A percentile compares a stretch with the other conserved stretches of the same genome.
phyloP scores from a whole-genome alignment of 2,329 filamentous ascomycete genomes.

The Aspergillus spinulosporus region DNA sequence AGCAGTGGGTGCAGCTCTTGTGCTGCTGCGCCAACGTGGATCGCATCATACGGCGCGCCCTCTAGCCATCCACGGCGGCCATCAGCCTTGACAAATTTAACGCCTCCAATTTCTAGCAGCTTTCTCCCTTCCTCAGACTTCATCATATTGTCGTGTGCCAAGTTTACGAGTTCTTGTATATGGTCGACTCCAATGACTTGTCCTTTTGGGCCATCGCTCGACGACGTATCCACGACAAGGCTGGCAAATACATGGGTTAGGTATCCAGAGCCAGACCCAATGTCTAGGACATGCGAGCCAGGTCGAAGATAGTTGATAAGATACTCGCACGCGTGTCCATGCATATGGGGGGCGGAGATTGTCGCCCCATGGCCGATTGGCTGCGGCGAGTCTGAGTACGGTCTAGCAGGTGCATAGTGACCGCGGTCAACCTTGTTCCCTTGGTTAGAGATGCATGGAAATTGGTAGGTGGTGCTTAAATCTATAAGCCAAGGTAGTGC shows the following conservation, averaged over 20 bases:
- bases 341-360: slow-evolving; percentile 74
- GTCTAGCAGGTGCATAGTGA: slow-evolving; percentile 69
- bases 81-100: slow-evolving; percentile 74
- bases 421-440: slow-evolving; percentile 73
- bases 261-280: slow-evolving; percentile 77
- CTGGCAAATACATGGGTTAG: slow-evolving; percentile 85
- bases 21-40: slow-evolving; percentile 91
- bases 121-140: slow-evolving; percentile 60
- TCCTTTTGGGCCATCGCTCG: slow-evolving; percentile 37
- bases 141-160: slow-evolving; percentile 65
- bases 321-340: slow-evolving; percentile 64
- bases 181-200: slow-evolving; percentile 73
- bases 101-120: slow-evolving; percentile 64
- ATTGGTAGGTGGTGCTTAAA: neutral
- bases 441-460: slow-evolving; percentile 13
- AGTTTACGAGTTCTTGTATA: slow-evolving; percentile 62
- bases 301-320: slow-evolving; percentile 60
- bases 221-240: slow-evolving; percentile 53
- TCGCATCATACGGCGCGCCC: slow-evolving; percentile 75
- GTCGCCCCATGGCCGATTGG: slow-evolving; percentile 67
- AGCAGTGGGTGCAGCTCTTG: slow-evolving; percentile 69
- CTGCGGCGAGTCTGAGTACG: slow-evolving; percentile 75
- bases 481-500: too few species aligned
- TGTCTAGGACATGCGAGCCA: slow-evolving; percentile 63
- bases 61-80: slow-evolving; percentile 66